Base-by-base conservation (phyloP, 106 monocot genomes). In the Dendrobium nobile region DNA sequence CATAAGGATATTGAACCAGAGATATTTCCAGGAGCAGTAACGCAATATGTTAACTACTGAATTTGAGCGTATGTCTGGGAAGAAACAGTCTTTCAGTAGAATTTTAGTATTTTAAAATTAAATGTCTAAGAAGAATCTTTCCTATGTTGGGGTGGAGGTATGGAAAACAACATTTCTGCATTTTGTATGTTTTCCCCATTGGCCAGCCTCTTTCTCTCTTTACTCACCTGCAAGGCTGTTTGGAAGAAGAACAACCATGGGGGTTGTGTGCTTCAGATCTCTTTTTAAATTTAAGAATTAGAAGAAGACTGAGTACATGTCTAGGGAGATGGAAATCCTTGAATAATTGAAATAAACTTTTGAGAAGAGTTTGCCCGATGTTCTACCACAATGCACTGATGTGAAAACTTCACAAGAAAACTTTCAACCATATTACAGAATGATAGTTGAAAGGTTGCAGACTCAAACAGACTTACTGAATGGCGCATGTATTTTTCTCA, bases 61-160 rank as follows among this genome's bases (percentile, higher is more conserved):
- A 86, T 40, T 81, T 68, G 20, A 22, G 5, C 33, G 5, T 20
- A 22, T 47, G 33, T 20, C 33, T n/a, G 42, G 13, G 41, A 16
- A 41, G 9, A 41, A 72, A 20, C 37, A 40, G 41, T 56, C 24
- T n/a, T 24, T 48, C 19, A 55, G 37, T 4, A n/a, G 11, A 56
- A 42, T 64, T 28, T 67, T 48, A 85, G 33, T 47, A 31, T 59
- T 45, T 77, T 82, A 41, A 81, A 80, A 61, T 79, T 77, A 15
- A 88, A 88, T 72, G 90, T n/a, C 79, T 54, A 84, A 82, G 59
- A 83, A 82, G 41, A 83, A 90, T 82, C 88, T 93, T 9, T 44
- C 78, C 41, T 85, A 40, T 43, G 56, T 77, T 22, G 93, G 93
- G 4, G 90, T 90, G 93, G 86, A 26, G 19, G 9, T 89, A 58